Base-by-base conservation (phyloP, 148 eudicot species). In the Rhododendron mucronatum region DNA sequence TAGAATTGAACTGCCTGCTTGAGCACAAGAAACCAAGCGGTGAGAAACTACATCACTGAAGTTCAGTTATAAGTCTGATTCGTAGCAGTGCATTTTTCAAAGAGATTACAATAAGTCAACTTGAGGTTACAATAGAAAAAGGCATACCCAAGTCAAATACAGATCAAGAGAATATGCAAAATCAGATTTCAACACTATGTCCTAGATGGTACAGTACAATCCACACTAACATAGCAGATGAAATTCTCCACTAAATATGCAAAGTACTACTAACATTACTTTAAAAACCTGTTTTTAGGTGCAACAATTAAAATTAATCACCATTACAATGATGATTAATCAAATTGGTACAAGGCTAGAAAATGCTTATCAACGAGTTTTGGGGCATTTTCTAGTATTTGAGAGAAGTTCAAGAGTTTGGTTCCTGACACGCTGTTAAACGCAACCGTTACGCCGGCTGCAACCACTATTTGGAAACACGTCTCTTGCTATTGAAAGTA, bases 1-100 rank as follows among this genome's bases (percentile, higher is more conserved):
- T 91, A 94, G 86, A 95, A 95, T 83, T 93, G 98, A 86, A 97
- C 93, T 45, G 88, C 98, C 98, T 96, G 92, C 83, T 85, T 50
- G 81, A n/a, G 77, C 28, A 67, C 73, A 63, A 26, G 53, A 87
- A 75, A 77, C 75, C 41, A 30, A 74, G 39, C 3, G 2, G n/a
- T 12, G 28, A 80, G 59, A 16, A 23, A 47, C 63, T 20, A 76
- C 11, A 15, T 28, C 20, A 53, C 16, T 12, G 0, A 7, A 47
- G 33, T 21, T 23, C 81, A 78, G 35, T 45, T 2, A 21, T 12
- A 78, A 9, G 26, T 44, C 50, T 21, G 21, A 16, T 7, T 8
- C 10, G 2, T 20, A 48, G 37, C 33, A 79, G 28, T 48, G 39
- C 59, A 48, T 47, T 51, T 51, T 50, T 53, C n/a, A 28, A 15